Percentiles rank a stretch among this genome's conserved stretches.
phyloP scores from a whole-genome alignment of 2,329 filamentous ascomycete genomes.

The Neopestalotiopsis clavispora region DNA sequence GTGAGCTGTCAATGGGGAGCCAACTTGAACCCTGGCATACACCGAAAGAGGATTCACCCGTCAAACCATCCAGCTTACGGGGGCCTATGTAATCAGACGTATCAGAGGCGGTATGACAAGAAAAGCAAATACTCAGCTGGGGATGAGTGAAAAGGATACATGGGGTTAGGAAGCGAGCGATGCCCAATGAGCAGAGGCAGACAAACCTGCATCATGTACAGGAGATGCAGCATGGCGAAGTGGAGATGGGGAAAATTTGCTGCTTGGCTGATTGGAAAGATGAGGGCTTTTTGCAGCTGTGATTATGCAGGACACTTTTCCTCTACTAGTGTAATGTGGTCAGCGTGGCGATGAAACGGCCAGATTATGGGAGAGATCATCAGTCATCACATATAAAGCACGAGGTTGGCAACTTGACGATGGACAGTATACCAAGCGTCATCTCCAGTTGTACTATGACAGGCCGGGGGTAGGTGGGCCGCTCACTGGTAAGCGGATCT shows the following conservation, averaged over 20 bases:
- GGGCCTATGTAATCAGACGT: conserved; percentile 16
- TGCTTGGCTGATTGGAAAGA: conserved; percentile 26
- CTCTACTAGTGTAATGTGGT: conserved; percentile 1
- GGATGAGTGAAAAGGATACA: conserved; percentile 27
- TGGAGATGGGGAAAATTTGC: conserved; percentile 32
- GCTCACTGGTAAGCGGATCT: too few relatives aligned
- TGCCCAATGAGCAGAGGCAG: conserved; percentile 39
- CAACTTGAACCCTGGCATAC: conserved; percentile 27
- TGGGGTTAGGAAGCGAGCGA: conserved; percentile 33
- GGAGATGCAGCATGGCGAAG: conserved; percentile 31
- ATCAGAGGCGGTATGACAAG: conserved; percentile 24
- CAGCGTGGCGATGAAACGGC: not conserved
- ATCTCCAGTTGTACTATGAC: too few relatives aligned
- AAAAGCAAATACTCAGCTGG: conserved; percentile 29
- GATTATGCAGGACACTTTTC: not conserved
- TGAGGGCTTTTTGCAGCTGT: conserved; percentile 14
- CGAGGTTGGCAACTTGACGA: not conserved
- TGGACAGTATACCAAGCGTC: too few relatives aligned
- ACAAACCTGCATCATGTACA: conserved; percentile 26
- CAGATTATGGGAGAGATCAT: not conserved
- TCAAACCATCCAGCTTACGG: conserved; percentile 28
- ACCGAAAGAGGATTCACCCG: conserved; percentile 30
- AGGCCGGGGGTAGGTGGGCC: too few relatives aligned
- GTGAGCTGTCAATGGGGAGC: conserved; percentile 32
- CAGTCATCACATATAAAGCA: not conserved